Evolutionary conservation across 192 early-diverging fungal genomes (phyloP), one percentile per base, ranked within the genome.

Genomic region (Haplosporangium gracile): DNA sequence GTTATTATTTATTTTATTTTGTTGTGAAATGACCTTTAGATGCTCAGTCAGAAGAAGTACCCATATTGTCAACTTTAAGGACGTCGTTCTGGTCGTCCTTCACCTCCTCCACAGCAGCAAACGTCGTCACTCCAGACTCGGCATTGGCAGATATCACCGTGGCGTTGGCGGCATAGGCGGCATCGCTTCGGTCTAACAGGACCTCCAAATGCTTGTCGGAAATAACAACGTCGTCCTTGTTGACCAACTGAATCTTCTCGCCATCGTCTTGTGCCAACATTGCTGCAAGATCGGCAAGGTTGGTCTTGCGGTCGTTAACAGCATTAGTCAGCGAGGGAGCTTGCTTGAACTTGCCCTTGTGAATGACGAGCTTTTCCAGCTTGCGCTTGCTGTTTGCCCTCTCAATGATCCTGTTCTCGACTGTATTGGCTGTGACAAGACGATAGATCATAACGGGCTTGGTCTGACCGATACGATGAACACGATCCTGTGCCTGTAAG

Each of bases 341-440:
- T 5, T 92, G 88, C 88, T 96, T 96, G 90, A 95, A 96, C 55
- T 92, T 91, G 75, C 95, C 90, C 77, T 97, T 97, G 75, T 97
- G 97, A 74, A 99, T 98, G n/a, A 99, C 98, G 7, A 99, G 88
- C 81, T 98, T 97, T 76, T 98, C 98, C 6, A 99, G 88, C 83
- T 94, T 94, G 68, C 97, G 91, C 78, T 99, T 99, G 63, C 91
- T 93, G 47, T 92, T 91, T 8, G 98, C 97, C 13, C 91, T 86
- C 36, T 95, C 93, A 55, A 98, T 83, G 68, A 99, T 97, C 69
- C 94, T 93, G 45, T 90, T 89, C 82, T 99, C 98, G 69, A 97
- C 94, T 32, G 97, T 96, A 40, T 96, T 95, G 40, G 91, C 93
- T 7, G 96, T 94, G 38, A 97, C 93, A 16, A 99, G 88, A 8